Base-by-base conservation (phyloP, 2,329 filamentous ascomycete species). In the Pyrenochaeta sp. region DNA sequence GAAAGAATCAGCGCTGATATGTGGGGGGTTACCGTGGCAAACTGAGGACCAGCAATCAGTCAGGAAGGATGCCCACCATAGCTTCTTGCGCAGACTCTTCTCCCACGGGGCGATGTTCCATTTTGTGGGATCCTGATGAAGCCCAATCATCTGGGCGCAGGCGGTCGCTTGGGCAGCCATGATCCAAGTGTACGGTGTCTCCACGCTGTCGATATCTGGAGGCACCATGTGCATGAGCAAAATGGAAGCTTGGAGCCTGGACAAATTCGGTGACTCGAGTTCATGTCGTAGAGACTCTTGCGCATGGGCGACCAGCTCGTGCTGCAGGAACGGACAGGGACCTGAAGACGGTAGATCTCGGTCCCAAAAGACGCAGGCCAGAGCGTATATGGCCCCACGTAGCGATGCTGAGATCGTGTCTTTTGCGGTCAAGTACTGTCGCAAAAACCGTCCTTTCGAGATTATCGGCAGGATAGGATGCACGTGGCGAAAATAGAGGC, bases 21-120 rank as follows among this genome's bases (percentile, higher is more conserved):
- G 29, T n/a, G 29, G 29, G 7, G 29, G 29, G 19, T 32, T 32
- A 4, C 29, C 29, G 19, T 32, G 29, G 14, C 29, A 32, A 6
- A 32, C 29, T 10, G 29, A 6, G 7, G 29, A 32, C 29, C 29
- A 32, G 29, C 29, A 32, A 19, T 32, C 29, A 32, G 29, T n/a
- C 7, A 18, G 6, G 18, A 9, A 32, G 18, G 29, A 6, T 18
- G 29, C 29, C 29, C 29, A 32, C 29, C 29, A 32, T 6, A 32
- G 15, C 15, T 21, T 18, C 19, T 13, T 32, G 7, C 29, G 7
- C 18, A 32, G n/a, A 6, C 15, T 32, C 15, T 32, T 32, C 29
- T 32, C 29, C 29, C 29, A 32, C 14, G 14, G 8, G 15, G 29
- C 29, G 6, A 32, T 17, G 15, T 18, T 32, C 29, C 29, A 32